Conservation (phyloP, 768 basidiomycete species). For the Amyloporia xantha region DNA sequence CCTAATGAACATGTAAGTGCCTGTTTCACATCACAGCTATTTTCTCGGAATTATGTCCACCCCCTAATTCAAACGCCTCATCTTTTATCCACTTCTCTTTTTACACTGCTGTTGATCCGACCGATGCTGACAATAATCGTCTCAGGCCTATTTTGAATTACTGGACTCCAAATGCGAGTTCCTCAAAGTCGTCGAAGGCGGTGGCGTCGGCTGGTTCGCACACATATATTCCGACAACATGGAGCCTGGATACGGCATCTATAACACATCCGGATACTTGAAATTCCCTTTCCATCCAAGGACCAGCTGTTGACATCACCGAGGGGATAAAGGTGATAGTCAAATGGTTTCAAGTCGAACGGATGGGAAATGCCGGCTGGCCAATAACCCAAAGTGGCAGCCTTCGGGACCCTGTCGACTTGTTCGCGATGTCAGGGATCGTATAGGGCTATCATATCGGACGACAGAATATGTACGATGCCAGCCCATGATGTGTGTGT, state of each 20-base stretch:
- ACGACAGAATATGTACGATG: no score
- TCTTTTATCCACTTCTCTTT: no score
- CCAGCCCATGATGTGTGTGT: no score
- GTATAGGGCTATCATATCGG: no score
- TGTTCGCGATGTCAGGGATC: no score
- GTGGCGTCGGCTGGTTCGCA: slow-evolving; percentile 77
- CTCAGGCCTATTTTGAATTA: slow-evolving; percentile 53
- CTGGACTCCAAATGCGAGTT: slow-evolving; percentile 58
- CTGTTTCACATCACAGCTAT: neutral
- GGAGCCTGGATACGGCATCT: slow-evolving; percentile 68
- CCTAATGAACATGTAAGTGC: slow-evolving; percentile 51
- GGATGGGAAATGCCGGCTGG: no score
- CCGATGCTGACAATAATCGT: no score
- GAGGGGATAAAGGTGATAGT: neutral
- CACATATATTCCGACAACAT: slow-evolving; percentile 68
- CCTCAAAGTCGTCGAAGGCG: slow-evolving; percentile 51
- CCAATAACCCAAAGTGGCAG: no score
- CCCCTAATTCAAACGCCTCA: no score
- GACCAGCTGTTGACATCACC: slow-evolving; percentile 43
- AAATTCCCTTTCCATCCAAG: slow-evolving; percentile 65
- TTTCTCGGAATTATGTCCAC: neutral
- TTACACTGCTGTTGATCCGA: no score
- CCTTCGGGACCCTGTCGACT: no score
- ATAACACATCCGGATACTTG: slow-evolving; percentile 36
- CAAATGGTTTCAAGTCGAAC: no score